Percentiles rank a stretch among this genome's conserved stretches.
These are phyloP conservation scores for Lupinus albus DNA, from an alignment of 306 rosid genomes.

Conservation along the genomic window DNA sequence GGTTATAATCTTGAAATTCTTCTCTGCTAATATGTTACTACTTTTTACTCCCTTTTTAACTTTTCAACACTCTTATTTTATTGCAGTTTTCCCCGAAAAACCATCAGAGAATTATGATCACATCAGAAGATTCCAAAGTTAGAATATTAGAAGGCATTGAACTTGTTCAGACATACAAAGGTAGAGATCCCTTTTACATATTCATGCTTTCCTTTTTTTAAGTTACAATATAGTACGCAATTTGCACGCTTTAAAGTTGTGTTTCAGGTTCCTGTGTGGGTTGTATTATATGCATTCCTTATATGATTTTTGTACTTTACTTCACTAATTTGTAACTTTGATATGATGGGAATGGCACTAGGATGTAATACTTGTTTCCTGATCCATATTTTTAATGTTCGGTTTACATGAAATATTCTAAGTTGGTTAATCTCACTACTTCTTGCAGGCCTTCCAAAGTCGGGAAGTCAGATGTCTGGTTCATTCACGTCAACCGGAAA, in stretches of 20 bases:
- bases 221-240: background rate
- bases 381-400: background rate
- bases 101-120: slow-evolving; percentile 62
- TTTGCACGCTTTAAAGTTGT: slow-evolving; percentile 11
- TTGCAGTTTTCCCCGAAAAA: slow-evolving; percentile 72
- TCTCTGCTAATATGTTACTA: background rate
- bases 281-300: background rate
- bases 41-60: slow-evolving; percentile 31
- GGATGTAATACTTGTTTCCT: background rate
- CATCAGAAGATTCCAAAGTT: slow-evolving; percentile 85
- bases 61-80: background rate
- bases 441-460: slow-evolving; percentile 65
- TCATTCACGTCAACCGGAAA: slow-evolving; percentile 65
- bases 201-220: background rate
- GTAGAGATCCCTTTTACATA: slow-evolving; percentile 42
- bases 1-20: slow-evolving; percentile 52
- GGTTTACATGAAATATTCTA: slow-evolving; percentile 25
- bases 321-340: background rate
- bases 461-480: slow-evolving; percentile 77
- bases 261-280: slow-evolving; percentile 15
- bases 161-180: slow-evolving; percentile 64
- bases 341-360: background rate
- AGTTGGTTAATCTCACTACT: slow-evolving; percentile 35
- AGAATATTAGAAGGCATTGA: slow-evolving; percentile 70
- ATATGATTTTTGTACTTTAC: slow-evolving; percentile 4